Percentiles rank a stretch among this genome's conserved stretches.
Evolutionary conservation across 2,329 filamentous ascomycete genomes (phyloP).

Genomic region (Sporothrix luriei): DNA sequence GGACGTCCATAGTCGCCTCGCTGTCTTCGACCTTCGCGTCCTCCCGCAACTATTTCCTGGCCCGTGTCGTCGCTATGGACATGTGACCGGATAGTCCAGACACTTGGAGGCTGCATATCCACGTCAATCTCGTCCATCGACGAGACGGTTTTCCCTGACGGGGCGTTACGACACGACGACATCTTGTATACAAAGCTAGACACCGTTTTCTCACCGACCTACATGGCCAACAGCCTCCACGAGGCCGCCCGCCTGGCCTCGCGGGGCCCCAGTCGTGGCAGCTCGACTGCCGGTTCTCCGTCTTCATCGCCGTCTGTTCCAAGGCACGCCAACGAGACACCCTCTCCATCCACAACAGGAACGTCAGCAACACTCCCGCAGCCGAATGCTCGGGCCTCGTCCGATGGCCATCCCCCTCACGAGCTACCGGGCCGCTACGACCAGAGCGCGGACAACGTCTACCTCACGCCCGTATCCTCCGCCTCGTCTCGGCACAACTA

Average conservation of each 20-base stretch:
- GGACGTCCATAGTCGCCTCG: neutral
- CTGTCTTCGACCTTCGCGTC: neutral
- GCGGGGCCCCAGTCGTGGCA: slow-evolving; percentile 8
- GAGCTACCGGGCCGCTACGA: neutral
- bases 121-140: neutral
- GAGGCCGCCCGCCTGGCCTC: slow-evolving; percentile 26
- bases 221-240: slow-evolving; percentile 29
- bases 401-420: neutral
- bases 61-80: neutral
- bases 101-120: neutral
- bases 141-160: neutral
- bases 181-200: neutral
- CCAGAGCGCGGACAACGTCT: neutral
- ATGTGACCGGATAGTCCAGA: neutral
- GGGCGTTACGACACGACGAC: neutral
- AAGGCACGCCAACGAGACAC: neutral
- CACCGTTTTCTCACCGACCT: neutral
- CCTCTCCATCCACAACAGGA: neutral
- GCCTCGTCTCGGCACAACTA: slow-evolving; percentile 14
- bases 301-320: neutral
- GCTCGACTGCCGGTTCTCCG: slow-evolving; percentile 14
- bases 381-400: neutral
- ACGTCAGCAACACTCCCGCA: neutral
- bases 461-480: slow-evolving; percentile 9
- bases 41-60: neutral